Evolutionary conservation across 2,329 filamentous ascomycete species (phyloP).

Genomic region (Aspergillus awamori): DNA sequence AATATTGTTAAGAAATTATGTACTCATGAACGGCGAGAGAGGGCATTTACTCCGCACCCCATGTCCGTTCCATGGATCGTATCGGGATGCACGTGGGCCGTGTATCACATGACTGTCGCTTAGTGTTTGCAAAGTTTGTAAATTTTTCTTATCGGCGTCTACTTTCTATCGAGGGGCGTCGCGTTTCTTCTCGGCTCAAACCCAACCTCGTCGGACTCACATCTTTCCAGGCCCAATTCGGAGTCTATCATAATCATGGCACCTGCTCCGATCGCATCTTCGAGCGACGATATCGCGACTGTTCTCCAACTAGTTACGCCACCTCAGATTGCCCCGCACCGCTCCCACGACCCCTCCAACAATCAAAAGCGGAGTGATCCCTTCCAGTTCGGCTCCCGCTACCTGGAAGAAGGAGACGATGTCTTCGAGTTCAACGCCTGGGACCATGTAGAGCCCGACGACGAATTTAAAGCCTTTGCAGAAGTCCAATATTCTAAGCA

Average conservation of each 20-base stretch:
- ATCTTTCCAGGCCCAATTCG: neutral
- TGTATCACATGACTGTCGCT: constrained; percentile 9
- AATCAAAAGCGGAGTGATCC: constrained; percentile 88
- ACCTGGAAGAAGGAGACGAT: constrained; percentile 79
- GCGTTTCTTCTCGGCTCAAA: neutral
- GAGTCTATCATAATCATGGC: constrained; percentile 10
- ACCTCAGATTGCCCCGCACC: constrained; percentile 58
- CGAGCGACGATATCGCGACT: constrained; percentile 33
- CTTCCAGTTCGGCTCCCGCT: constrained; percentile 92
- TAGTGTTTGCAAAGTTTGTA: constrained; percentile 10
- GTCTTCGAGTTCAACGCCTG: constrained; percentile 98
- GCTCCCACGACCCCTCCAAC: constrained; percentile 68
- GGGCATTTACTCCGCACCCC: too few species aligned
- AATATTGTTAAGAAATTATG: neutral
- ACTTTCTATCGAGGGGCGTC: neutral
- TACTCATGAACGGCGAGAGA: too few species aligned
- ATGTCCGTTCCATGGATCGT: neutral
- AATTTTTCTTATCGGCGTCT: constrained; percentile 1
- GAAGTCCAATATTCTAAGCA: constrained; percentile 83
- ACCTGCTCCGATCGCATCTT: constrained; percentile 14
- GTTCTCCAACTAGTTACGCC: constrained; percentile 51
- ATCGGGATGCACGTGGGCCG: neutral
- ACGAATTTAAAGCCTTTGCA: constrained; percentile 82
- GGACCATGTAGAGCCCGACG: constrained; percentile 96
- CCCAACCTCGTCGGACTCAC: neutral